phyloP scores from a whole-genome alignment of 192 early-diverging fungal genomes.

The Coemansia sp. region DNA sequence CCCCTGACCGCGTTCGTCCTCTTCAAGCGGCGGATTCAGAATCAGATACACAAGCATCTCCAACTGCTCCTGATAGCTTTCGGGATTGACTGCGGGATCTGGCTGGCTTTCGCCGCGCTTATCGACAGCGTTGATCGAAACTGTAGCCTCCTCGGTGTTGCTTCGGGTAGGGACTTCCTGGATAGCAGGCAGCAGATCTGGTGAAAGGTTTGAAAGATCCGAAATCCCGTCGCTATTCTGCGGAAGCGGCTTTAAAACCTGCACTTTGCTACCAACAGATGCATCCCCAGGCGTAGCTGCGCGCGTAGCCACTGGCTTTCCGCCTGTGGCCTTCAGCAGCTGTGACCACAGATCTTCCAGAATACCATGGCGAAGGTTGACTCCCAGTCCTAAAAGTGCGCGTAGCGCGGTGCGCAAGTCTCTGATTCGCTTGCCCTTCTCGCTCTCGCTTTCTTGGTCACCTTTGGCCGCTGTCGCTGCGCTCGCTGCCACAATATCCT shows the following conservation, averaged over 20 bases:
- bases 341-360: constrained; percentile 32
- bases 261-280: not conserved
- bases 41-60: constrained; percentile 21
- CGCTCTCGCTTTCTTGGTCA: not conserved
- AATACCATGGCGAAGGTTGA: constrained; percentile 17
- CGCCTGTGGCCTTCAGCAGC: constrained; percentile 10
- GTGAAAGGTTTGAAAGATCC: not conserved
- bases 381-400: constrained; percentile 34
- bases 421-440: not conserved
- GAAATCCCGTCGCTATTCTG: not conserved
- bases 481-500: not conserved
- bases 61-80: constrained; percentile 14
- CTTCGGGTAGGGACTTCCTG: not conserved
- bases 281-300: constrained; percentile 1
- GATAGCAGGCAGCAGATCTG: not conserved
- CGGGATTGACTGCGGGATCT: not conserved
- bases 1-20: constrained; percentile 18
- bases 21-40: constrained; percentile 13
- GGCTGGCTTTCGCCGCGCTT: not conserved
- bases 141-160: not conserved
- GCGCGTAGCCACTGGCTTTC: constrained; percentile 3
- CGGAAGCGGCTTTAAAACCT: not conserved
- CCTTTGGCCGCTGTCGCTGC: constrained; percentile 1
- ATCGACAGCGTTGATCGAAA: not conserved
- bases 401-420: constrained; percentile 28